Evolutionary conservation across 2,329 filamentous ascomycete species (phyloP).

Genomic region (Eurotiales sp.): DNA sequence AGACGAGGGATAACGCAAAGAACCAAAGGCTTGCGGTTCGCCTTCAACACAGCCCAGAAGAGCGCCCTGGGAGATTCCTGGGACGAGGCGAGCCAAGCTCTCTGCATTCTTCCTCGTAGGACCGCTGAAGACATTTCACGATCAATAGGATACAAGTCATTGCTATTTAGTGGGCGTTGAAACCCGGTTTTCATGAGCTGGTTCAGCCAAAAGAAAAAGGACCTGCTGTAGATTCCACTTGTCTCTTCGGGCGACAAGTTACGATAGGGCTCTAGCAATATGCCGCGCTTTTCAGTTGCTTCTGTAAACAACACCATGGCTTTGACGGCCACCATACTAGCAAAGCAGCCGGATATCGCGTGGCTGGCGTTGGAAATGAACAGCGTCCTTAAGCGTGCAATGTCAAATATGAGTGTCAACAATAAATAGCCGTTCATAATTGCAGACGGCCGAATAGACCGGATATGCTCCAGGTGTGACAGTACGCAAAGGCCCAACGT

Average conservation of each 20-base stretch:
- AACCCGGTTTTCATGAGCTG: constrained; percentile 45
- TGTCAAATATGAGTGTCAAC: constrained; percentile 39
- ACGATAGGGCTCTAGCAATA: constrained; percentile 32
- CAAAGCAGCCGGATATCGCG: constrained; percentile 7
- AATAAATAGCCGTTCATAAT: constrained; percentile 39
- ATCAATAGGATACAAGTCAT: constrained; percentile 12
- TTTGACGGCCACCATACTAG: constrained; percentile 33
- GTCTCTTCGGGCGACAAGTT: constrained; percentile 46
- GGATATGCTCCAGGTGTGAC: constrained; percentile 24
- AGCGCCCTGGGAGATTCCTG: constrained; percentile 7
- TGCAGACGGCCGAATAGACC: constrained; percentile 24
- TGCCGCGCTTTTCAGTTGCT: constrained; percentile 35
- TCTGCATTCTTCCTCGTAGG: constrained; percentile 3
- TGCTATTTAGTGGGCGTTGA: background rate
- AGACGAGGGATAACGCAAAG: constrained; percentile 19
- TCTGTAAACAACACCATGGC: constrained; percentile 39
- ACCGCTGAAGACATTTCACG: constrained; percentile 11
- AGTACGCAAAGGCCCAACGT: constrained; percentile 28
- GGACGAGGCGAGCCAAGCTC: background rate
- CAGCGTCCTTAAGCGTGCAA: constrained; percentile 37
- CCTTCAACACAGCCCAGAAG: constrained; percentile 8
- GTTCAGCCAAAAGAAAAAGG: constrained; percentile 50
- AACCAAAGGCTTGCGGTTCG: constrained; percentile 7
- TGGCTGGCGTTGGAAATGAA: constrained; percentile 3
- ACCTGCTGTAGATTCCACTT: constrained; percentile 43